Evolutionary conservation across 345 rosid species (phyloP), one percentile per base, ranked within the genome.

Genomic region (Durio zibethinus): DNA sequence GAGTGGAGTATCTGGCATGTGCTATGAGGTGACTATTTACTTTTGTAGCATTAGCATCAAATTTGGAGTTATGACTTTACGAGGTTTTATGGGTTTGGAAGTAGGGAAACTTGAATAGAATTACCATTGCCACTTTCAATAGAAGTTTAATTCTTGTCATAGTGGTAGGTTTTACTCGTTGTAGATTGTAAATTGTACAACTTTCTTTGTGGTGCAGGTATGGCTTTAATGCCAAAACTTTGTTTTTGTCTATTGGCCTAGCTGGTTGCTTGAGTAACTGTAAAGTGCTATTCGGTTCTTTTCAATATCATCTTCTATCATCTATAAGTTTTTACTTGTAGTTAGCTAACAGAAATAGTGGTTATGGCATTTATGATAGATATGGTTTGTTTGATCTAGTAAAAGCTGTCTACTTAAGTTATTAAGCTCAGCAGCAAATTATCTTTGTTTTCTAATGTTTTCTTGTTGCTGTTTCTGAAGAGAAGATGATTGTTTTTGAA

Each of bases 121-220:
- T 56, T 56, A 56, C 61, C 20, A 2, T n/a, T n/a, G 12, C 29
- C 29, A 21, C 4, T 1, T 56, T 21, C 3, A 21, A 56, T 21
- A 53, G 25, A 69, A 45, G 31, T 4, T 38, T 40, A 42, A 21
- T 10, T 40, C 52, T 52, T 66, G 7, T 66, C 7, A 21, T 21
- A 11, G 18, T 40, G 31, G 29, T 25, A 25, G 72, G 8, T 45
- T 68, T 42, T 43, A 25, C 21, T 42, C 2, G 29, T 65, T 43
- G n/a, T 67, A 68, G 53, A 68, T 43, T 12, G 54, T 68, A 43
- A 68, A 25, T n/a, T n/a, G n/a, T n/a, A n/a, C n/a, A n/a, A n/a
- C n/a, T n/a, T n/a, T n/a, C 61, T 10, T 56, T 8, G 31, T 56
- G 31, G 61, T 2, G 14, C 4, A 14, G 31, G 61, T 21, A 56